Conservation (phyloP, 2,329 filamentous ascomycete species). For the Calonectria multiphialidica region DNA sequence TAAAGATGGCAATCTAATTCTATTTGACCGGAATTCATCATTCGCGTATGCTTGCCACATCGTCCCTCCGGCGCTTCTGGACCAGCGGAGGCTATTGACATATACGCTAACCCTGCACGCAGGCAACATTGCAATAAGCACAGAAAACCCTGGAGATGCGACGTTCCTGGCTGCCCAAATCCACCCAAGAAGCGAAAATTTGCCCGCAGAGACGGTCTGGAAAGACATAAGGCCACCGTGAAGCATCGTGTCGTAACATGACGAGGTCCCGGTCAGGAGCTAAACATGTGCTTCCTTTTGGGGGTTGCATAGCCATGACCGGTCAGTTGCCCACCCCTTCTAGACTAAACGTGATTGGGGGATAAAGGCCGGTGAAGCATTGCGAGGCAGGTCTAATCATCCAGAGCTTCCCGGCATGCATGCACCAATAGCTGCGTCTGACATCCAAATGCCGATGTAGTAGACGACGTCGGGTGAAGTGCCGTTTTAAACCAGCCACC, state of each 20-base stretch:
- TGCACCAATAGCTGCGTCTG: constrained; percentile 33
- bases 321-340: constrained; percentile 39
- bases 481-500: constrained; percentile 22
- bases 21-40: constrained; percentile 57
- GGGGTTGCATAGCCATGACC: constrained; percentile 36
- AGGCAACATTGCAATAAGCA: constrained; percentile 59
- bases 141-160: constrained; percentile 56
- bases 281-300: constrained; percentile 28
- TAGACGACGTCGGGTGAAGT: constrained; percentile 27
- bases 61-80: constrained; percentile 13
- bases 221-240: constrained; percentile 55
- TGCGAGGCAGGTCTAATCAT: constrained; percentile 31
- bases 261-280: constrained; percentile 33
- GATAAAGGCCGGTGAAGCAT: constrained; percentile 35
- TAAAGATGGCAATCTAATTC: constrained; percentile 51
- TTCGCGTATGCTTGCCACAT: constrained; percentile 49
- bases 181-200: constrained; percentile 56
- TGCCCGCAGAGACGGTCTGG: constrained; percentile 56
- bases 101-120: constrained; percentile 34
- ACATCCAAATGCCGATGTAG: constrained; percentile 15
- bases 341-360: constrained; percentile 37
- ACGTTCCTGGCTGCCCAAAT: constrained; percentile 54
- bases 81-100: constrained; percentile 11
- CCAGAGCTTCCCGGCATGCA: constrained; percentile 32
- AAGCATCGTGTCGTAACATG: constrained; percentile 51